Conservation (phyloP, 148 eudicot species). For the Linanthus parryae region DNA sequence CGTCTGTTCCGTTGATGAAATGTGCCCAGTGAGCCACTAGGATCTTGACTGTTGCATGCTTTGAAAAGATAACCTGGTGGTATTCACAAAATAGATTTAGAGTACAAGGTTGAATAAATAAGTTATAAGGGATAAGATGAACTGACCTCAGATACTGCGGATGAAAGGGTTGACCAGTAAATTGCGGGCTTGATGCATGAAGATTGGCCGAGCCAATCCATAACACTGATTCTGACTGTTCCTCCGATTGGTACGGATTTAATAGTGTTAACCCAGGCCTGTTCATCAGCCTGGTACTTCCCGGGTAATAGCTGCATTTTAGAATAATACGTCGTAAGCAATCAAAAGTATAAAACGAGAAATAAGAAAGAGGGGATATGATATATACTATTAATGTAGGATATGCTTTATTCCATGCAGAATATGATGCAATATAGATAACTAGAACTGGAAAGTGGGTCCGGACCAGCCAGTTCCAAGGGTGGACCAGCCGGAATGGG, state of each 20-base stretch:
- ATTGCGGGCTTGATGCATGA: constrained; percentile 41
- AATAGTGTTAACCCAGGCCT: constrained; percentile 85
- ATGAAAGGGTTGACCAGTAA: constrained; percentile 81
- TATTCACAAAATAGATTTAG: not conserved
- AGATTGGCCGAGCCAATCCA: constrained; percentile 99
- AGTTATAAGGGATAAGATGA: constrained; percentile 30
- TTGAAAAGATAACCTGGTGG: constrained; percentile 74
- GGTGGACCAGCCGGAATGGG: no score
- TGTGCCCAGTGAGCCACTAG: constrained; percentile 86
- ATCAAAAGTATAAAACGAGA: constrained; percentile 5
- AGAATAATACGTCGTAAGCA: constrained; percentile 10
- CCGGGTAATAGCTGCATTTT: constrained; percentile 60
- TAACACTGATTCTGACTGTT: constrained; percentile 64
- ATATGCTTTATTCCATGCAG: no score
- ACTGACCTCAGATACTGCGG: constrained; percentile 78
- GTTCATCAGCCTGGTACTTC: constrained; percentile 78
- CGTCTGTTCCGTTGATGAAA: constrained; percentile 61
- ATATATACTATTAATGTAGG: no score
- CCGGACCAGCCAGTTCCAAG: no score
- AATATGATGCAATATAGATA: no score
- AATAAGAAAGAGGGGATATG: not conserved
- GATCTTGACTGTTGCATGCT: constrained; percentile 71
- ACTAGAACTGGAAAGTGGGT: no score
- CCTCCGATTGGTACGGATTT: constrained; percentile 63
- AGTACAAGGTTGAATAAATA: not conserved